Evolutionary conservation across 305 asterid genomes (phyloP).

Genomic region (Nicotiana rustica): DNA sequence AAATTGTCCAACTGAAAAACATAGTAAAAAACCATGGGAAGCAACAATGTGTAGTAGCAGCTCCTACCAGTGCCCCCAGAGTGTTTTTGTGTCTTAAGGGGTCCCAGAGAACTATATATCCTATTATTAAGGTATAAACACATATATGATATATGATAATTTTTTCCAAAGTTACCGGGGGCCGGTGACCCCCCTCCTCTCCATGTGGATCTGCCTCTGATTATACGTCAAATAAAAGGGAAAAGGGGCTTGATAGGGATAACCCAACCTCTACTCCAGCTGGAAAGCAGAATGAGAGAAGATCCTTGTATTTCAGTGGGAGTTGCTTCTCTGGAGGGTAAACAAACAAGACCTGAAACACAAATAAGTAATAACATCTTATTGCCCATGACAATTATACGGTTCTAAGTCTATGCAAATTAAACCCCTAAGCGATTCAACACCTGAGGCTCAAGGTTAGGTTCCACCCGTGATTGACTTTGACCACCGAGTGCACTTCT

Average conservation of each 20-base stretch:
- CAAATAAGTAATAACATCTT: constrained; percentile 33
- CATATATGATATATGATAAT: too few species aligned
- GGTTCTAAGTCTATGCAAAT: constrained; percentile 21
- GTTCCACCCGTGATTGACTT: constrained; percentile 87
- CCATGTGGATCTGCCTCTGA: too few species aligned
- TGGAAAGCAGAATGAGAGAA: constrained; percentile 97
- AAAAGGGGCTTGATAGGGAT: constrained; percentile 32
- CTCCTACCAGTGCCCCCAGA: too few species aligned
- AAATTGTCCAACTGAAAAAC: too few species aligned
- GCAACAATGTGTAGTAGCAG: too few species aligned
- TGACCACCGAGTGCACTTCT: constrained; percentile 81
- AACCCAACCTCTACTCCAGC: constrained; percentile 89
- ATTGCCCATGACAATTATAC: constrained; percentile 15
- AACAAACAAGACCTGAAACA: constrained; percentile 89
- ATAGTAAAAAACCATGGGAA: too few species aligned
- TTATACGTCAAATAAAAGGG: constrained; percentile 1
- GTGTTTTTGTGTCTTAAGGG: too few species aligned
- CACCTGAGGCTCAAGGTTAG: constrained; percentile 99
- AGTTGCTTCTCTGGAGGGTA: constrained; percentile 99
- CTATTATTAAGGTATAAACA: too few species aligned
- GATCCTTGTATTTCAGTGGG: constrained; percentile 96
- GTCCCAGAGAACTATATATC: too few species aligned
- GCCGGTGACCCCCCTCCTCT: too few species aligned
- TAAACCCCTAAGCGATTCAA: constrained; percentile 28
- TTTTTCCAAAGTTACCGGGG: too few species aligned